Conservation (phyloP, 1,284 basidiomycete species). For the Hypsizygus ulmarius region DNA sequence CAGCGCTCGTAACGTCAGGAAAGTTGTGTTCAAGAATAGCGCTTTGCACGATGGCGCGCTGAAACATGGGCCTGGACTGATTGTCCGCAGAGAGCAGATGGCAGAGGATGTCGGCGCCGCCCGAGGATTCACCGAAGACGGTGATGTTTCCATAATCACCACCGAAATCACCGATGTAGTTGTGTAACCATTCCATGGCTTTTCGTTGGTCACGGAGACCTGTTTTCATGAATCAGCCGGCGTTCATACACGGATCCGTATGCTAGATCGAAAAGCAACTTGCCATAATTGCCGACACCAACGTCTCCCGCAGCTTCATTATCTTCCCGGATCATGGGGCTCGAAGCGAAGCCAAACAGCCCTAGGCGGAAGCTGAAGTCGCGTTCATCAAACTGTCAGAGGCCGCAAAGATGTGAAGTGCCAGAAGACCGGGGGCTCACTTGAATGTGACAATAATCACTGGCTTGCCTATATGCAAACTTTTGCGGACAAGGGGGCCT, state of each 20-base stretch:
- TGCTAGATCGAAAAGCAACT: conserved; percentile 20
- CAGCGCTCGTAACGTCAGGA: conserved; percentile 55
- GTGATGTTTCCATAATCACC: conserved; percentile 71
- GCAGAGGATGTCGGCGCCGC: conserved; percentile 69
- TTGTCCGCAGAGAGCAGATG: conserved; percentile 68
- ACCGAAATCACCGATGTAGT: conserved; percentile 65
- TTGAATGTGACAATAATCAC: conserved; percentile 73
- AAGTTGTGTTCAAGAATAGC: conserved; percentile 58
- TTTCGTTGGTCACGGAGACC: conserved; percentile 68
- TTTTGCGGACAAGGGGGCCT: conserved; percentile 64
- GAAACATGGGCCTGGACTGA: conserved; percentile 55
- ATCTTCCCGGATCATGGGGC: conserved; percentile 60
- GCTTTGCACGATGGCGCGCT: conserved; percentile 67
- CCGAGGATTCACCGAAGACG: conserved; percentile 67
- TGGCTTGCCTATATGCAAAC: conserved; percentile 58
- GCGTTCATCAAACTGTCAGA: conserved; percentile 9
- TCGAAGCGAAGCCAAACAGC: conserved; percentile 69
- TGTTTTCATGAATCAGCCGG: conserved; percentile 24
- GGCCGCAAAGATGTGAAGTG: conserved; percentile 11
- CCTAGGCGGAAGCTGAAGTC: conserved; percentile 66
- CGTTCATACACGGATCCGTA: conserved; percentile 1
- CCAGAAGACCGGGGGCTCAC: conserved; percentile 39
- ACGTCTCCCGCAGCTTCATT: conserved; percentile 59
- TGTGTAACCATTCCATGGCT: conserved; percentile 70
- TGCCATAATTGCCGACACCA: conserved; percentile 76